Evolutionary conservation across 148 eudicot genomes (phyloP).

Genomic region (Vaccinium myrtillus): DNA sequence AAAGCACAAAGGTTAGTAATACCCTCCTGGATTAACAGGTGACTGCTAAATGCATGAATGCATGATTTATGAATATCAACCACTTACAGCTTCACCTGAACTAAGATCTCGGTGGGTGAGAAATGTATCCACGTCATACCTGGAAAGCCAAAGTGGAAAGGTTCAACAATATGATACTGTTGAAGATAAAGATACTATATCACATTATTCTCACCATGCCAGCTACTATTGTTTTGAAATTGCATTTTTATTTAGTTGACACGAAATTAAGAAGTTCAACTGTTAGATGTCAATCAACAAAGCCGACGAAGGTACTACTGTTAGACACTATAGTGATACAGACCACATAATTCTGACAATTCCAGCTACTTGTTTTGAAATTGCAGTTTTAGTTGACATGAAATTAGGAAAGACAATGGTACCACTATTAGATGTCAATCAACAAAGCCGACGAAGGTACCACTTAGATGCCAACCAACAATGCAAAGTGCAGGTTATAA

Average conservation of each 20-base stretch:
- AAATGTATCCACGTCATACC: constrained; percentile 89
- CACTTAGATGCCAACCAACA: background rate
- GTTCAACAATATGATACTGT: background rate
- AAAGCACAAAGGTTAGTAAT: background rate
- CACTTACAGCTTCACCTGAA: constrained; percentile 82
- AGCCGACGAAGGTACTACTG: background rate
- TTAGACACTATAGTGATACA: background rate
- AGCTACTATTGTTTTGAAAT: background rate
- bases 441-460: background rate
- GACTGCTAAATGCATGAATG: background rate
- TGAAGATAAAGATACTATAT: background rate
- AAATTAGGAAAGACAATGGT: background rate
- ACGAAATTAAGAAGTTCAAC: background rate
- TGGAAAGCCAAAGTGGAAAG: constrained; percentile 28
- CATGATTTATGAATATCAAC: constrained; percentile 1
- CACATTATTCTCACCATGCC: background rate
- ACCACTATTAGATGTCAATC: background rate
- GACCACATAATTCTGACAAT: background rate
- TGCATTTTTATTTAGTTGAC: background rate
- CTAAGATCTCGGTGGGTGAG: constrained; percentile 56
- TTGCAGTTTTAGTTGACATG: background rate
- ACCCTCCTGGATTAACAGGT: background rate
- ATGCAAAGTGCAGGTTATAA: background rate
- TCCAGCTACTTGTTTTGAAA: background rate
- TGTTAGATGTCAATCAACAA: background rate